These are phyloP conservation scores for Hygrophila difformis DNA, from an alignment of 257 asterid species.

Conservation along the genomic window DNA sequence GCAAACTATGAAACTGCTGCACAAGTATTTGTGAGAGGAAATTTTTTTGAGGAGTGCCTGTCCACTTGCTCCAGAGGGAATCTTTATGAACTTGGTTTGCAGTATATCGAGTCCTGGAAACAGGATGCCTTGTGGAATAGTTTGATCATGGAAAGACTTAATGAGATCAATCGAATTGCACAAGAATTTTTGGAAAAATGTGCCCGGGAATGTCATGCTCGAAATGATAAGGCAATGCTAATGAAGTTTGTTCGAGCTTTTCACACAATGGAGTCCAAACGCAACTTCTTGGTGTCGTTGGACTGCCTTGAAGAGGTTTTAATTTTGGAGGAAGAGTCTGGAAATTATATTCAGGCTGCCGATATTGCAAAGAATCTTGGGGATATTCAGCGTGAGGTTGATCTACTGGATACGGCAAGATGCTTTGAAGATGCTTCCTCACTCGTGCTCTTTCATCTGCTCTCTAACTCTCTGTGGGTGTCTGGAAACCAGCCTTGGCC, in stretches of 20 bases:
- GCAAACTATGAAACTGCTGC: conserved; percentile 36
- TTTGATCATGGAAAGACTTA: conserved; percentile 1
- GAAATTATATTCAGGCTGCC: conserved; percentile 49
- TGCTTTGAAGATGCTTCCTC: conserved; percentile 21
- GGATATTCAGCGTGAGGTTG: conserved; percentile 29
- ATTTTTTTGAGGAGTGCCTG: conserved; percentile 38
- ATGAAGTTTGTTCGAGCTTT: conserved; percentile 47
- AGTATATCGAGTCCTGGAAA: conserved; percentile 48
- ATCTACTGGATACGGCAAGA: conserved; percentile 30
- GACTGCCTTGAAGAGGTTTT: conserved; percentile 41
- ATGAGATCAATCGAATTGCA: conserved; percentile 23
- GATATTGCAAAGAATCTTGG: conserved; percentile 36
- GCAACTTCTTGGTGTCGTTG: conserved; percentile 33
- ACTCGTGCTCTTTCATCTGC: conserved; percentile 25
- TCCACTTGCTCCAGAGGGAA: conserved; percentile 37
- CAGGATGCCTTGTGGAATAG: conserved; percentile 17
- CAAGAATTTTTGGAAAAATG: conserved; percentile 40
- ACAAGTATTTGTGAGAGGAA: conserved; percentile 33
- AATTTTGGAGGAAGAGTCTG: conserved; percentile 40
- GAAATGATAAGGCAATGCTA: conserved; percentile 26
- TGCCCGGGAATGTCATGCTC: conserved; percentile 23
- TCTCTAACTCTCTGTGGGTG: conserved; percentile 39
- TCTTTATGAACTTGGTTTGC: conserved; percentile 33
- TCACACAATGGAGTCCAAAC: conserved; percentile 27
- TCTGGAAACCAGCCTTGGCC: conserved; percentile 46